These are phyloP conservation scores for Trypanosoma grayi DNA, from an alignment of 208 protist genomes.

Conservation along the genomic window DNA sequence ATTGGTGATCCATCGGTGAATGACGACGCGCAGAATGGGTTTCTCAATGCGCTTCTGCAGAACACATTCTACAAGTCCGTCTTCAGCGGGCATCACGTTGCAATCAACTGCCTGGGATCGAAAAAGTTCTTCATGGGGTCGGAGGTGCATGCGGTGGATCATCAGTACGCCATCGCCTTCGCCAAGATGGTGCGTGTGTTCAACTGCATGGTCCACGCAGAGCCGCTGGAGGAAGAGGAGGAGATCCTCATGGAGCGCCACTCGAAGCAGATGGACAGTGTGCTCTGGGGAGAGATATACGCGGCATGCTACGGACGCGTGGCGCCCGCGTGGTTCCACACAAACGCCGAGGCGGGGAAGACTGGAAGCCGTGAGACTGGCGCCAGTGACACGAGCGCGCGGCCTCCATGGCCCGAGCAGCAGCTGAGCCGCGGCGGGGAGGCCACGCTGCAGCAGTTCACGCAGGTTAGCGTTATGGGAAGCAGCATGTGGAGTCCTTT, in stretches of 20 bases:
- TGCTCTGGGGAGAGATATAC: constrained; percentile 63
- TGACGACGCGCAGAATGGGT: constrained; percentile 14
- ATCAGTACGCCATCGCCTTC: constrained; percentile 57
- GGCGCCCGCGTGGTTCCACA: background rate
- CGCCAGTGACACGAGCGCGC: background rate
- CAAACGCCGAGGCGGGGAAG: constrained; percentile 1
- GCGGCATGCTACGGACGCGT: constrained; percentile 45
- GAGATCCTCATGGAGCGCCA: constrained; percentile 46
- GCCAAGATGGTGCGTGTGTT: constrained; percentile 66
- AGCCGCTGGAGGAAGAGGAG: constrained; percentile 54
- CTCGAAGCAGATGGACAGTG: constrained; percentile 38
- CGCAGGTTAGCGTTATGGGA: constrained; percentile 45
- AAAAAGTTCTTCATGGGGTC: constrained; percentile 36
- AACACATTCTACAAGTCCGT: constrained; percentile 57
- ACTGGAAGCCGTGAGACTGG: background rate
- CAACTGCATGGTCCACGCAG: constrained; percentile 64
- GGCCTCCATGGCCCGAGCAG: constrained; percentile 9
- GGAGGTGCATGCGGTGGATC: constrained; percentile 38
- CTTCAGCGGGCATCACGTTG: constrained; percentile 64
- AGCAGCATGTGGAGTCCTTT: constrained; percentile 39
- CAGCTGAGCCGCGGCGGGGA: constrained; percentile 29
- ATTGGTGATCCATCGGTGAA: background rate
- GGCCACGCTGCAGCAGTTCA: constrained; percentile 49
- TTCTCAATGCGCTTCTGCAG: constrained; percentile 45
- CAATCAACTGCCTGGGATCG: constrained; percentile 60